Evolutionary conservation across 176 grass and related monocot genomes (phyloP), one percentile per base, ranked within the genome.

Genomic region (Triticum urartu): DNA sequence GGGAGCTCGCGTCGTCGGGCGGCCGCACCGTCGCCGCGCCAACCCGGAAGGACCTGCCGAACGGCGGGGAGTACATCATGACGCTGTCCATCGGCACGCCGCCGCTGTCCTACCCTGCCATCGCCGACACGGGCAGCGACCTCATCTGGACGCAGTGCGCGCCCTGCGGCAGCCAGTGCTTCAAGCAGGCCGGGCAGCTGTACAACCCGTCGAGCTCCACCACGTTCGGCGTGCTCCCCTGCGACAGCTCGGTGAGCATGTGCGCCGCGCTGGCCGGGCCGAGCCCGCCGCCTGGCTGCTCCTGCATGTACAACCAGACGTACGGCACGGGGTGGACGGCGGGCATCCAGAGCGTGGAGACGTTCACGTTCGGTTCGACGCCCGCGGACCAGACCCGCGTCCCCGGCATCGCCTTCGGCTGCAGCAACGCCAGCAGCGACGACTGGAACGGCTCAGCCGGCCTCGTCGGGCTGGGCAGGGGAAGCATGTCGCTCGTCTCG

Each of bases 71-170:
- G 86, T 98, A 93, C 79, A 67, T 84, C 28, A 95, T 97, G 95
- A 87, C 68, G 64, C 80, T 97, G 81, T 11, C 90, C 9, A 85
- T 97, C 58, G 95, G 95, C 12, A 93, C 89, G 45, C 92, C 95
- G 50, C 72, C 95, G 30, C 48, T 88, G 8, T 0, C 65, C 10
- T 90, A 89, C 89, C 72, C 83, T 12, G 92, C 95, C 71, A 85
- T 95, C 30, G 64, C 83, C 90, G 92, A 97, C 88, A 97, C 90
- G 1, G 90, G 95, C 77, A 94, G 95, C 48, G 89, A 97, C 86
- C 89, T 97, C 82, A 76, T 87, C 28, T 97, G 95, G 92, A 97
- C 92, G 43, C 95, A 97, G 86, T 97, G 95, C 87, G 28, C 56
- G 48, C 91, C 95, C 17, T 98, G 93, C 87, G 25, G 66, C 8